phyloP scores from a whole-genome alignment of 129 eudicot genomes.

The Lactuca sativa region DNA sequence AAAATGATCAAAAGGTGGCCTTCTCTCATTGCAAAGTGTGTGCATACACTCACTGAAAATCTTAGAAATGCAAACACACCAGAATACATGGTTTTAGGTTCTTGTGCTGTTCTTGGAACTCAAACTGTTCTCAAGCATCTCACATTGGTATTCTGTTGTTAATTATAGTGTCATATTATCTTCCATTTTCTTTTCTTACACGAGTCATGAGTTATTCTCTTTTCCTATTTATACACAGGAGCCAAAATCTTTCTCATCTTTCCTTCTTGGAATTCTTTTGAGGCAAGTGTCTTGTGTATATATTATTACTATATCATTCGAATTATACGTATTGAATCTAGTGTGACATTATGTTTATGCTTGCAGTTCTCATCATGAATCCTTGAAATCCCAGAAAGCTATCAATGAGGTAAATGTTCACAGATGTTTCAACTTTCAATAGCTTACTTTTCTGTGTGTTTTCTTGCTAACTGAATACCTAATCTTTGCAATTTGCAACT shows the following conservation, averaged over 20 bases:
- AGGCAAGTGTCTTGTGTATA: slow-evolving; percentile 43
- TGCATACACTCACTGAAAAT: slow-evolving; percentile 63
- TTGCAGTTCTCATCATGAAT: slow-evolving; percentile 90
- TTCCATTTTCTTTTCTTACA: slow-evolving; percentile 4
- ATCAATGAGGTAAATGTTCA: slow-evolving; percentile 72
- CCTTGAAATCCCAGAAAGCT: slow-evolving; percentile 94
- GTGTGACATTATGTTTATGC: slow-evolving; percentile 13
- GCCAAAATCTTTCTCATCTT: slow-evolving; percentile 76
- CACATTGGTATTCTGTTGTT: slow-evolving; percentile 57
- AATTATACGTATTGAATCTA: slow-evolving; percentile 2
- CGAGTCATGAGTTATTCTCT: slow-evolving; percentile 4
- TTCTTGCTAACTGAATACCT: slow-evolving; percentile 8
- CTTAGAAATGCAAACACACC: slow-evolving; percentile 67
- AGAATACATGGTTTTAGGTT: slow-evolving; percentile 83
- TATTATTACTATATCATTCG: background rate
- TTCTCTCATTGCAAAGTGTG: slow-evolving; percentile 74
- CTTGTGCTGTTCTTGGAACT: slow-evolving; percentile 88
- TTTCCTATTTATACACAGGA: slow-evolving; percentile 48
- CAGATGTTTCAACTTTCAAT: slow-evolving; percentile 8
- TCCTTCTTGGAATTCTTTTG: slow-evolving; percentile 80
- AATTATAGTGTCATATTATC: background rate
- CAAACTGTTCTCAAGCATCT: slow-evolving; percentile 91
- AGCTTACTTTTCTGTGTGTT: slow-evolving; percentile 4
- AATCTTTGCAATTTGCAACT: slow-evolving; percentile 8
- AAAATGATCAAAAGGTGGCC: slow-evolving; percentile 98